phyloP scores from a whole-genome alignment of 257 asterid species.

The Perilla frutescens region DNA sequence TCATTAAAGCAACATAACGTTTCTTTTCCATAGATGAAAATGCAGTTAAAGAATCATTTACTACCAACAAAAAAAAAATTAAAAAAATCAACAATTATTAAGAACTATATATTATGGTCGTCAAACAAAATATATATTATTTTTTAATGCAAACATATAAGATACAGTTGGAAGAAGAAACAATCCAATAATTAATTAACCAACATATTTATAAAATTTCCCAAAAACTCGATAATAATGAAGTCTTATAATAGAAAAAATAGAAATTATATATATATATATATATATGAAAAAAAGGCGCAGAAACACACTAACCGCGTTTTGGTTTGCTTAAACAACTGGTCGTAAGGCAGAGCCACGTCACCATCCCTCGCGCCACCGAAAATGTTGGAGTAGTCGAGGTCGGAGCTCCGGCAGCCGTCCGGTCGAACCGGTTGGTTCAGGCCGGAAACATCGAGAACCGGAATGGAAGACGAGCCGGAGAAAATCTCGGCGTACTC shows the following conservation, averaged over 20 bases:
- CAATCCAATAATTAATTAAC: slow-evolving; percentile 1
- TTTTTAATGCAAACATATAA: slow-evolving; percentile 9
- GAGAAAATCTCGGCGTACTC: slow-evolving; percentile 84
- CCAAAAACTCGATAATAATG: too few relatives aligned
- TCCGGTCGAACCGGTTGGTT: slow-evolving; percentile 45
- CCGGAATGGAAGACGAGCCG: slow-evolving; percentile 77
- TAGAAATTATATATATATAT: too few relatives aligned
- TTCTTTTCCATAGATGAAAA: slow-evolving; percentile 9
- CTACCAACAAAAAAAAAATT: slow-evolving; percentile 8
- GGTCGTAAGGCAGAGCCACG: slow-evolving; percentile 58
- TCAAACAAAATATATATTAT: neutral
- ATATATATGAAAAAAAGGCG: neutral
- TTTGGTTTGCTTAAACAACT: slow-evolving; percentile 51
- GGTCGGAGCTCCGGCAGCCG: slow-evolving; percentile 53
- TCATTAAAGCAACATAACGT: neutral
- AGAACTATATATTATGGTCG: slow-evolving; percentile 7
- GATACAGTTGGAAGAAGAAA: slow-evolving; percentile 2
- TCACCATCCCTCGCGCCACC: slow-evolving; percentile 66
- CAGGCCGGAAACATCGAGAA: slow-evolving; percentile 70
- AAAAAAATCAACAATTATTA: neutral
- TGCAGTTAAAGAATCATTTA: neutral
- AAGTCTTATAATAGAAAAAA: too few relatives aligned
- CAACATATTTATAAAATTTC: neutral
- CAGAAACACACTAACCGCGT: slow-evolving; percentile 43
- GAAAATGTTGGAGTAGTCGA: slow-evolving; percentile 73